Base-by-base conservation (phyloP, 2,329 filamentous ascomycete genomes). In the Sclerotiophoma versabilis region DNA sequence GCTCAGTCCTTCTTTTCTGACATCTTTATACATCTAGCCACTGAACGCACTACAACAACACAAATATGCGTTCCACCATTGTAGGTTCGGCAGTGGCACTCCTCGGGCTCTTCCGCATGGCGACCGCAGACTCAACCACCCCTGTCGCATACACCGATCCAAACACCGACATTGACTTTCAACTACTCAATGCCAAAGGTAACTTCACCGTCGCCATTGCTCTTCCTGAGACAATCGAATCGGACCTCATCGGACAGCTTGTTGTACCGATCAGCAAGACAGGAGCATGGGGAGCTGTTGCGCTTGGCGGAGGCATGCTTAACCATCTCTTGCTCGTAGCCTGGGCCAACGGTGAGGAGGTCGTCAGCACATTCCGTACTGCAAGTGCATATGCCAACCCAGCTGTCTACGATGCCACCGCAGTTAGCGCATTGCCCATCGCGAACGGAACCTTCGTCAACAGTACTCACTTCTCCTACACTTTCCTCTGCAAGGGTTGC, bases 401-500 rank as follows among this genome's bases (percentile, higher is more conserved):
- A 0, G 69, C 77, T 2, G 70, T 77, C n/a, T 54, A 54, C 39
- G 51, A 49, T 45, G 80, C 81, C 62, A 74, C 76, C 3, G 73
- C 74, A 19, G 75, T 78, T 26, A 75, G 75, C 11, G 62, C 79
- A 14, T 64, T 64, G 2, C 76, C 80, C 12, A 84, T 84, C 57
- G 70, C 79, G 20, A 80, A 81, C 19, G 81, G 81, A 22, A 83
- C 81, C 1, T 82, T 79, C 20, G 68, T 82, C 53, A 84, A 84
- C 73, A 72, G 70, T 56, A 84, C 82, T 1, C 80, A 83, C 58
- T 79, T 78, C 64, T 79, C 79, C 2, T 82, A 81, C 58, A 84
- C 82, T 0, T 84, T 84, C 68, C 75, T 84, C 30, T 85, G 82
- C 62, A 62, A 56, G 10, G 68, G 65, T 14, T 75, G 72, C 47